These are phyloP conservation scores for Cladophialophora psammophila DNA, from an alignment of 2,329 filamentous ascomycete genomes.

Conservation along the genomic window DNA sequence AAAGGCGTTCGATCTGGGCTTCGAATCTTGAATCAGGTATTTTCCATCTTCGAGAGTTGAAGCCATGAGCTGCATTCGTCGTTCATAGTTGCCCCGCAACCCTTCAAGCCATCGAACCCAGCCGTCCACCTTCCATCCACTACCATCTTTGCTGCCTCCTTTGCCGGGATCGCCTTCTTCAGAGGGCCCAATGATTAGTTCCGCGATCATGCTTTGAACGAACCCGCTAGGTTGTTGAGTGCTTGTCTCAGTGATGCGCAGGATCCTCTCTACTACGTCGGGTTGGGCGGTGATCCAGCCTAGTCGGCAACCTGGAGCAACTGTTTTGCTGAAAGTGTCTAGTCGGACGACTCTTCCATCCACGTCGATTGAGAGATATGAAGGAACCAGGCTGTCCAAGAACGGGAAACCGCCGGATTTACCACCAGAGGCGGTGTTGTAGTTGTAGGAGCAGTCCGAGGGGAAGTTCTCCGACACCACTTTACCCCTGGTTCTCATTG, in stretches of 20 bases:
- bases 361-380: conserved; percentile 79
- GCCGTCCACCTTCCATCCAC: conserved; percentile 79
- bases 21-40: conserved; percentile 51
- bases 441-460: conserved; percentile 46
- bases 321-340: conserved; percentile 93
- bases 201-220: conserved; percentile 81
- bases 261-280: conserved; percentile 74
- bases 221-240: conserved; percentile 91
- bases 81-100: conserved; percentile 81
- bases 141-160: conserved; percentile 58
- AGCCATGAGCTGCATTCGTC: conserved; percentile 83
- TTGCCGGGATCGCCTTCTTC: conserved; percentile 58
- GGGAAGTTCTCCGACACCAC: conserved; percentile 45
- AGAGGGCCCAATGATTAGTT: conserved; percentile 73
- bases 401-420: conserved; percentile 74
- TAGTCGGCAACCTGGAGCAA: conserved; percentile 86
- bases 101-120: conserved; percentile 93
- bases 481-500: conserved; percentile 43
- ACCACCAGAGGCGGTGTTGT: conserved; percentile 48
- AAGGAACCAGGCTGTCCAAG: conserved; percentile 82
- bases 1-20: conserved; percentile 28
- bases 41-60: conserved; percentile 72
- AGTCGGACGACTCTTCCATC: conserved; percentile 88
- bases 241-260: conserved; percentile 75
- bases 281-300: conserved; percentile 92